Base-by-base conservation (phyloP, 2,329 filamentous ascomycete genomes). In the Boeremia lycopersici region DNA sequence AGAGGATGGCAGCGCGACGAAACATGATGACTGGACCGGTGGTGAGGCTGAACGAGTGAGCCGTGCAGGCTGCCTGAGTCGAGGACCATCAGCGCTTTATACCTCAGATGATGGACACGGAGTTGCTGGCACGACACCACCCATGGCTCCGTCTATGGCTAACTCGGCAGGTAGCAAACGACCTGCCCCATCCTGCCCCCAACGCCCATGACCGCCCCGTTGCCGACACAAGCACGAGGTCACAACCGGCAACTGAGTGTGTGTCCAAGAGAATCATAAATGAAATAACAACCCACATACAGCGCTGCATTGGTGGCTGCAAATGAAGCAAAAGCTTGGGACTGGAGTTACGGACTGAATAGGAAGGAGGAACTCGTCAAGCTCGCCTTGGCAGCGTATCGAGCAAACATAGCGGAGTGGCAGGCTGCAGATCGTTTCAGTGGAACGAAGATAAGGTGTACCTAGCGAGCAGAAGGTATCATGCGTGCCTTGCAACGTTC, bases 281-380 rank as follows among this genome's bases (percentile, higher is more conserved):
- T 65, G 60, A 65, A 57, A 38, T 42, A 45, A 28, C 55, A 62
- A 43, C 56, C 55, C 59, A 55, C 26, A 38, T 36, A 5, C 41
- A 39, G 52, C 46, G 57, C 54, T 42, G 62, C 58, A 72, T 70
- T 73, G 68, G 70, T 48, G 49, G 55, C 56, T 36, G 46, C 65
- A 69, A 60, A 73, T 72, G 68, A 67, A 65, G 38, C 36, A 61
- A 63, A 69, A 70, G 66, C 68, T 70, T 52, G 54, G 42, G 40
- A 48, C 54, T 64, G 60, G 56, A 57, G 50, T 52, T 48, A 45
- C 45, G 17, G 53, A 62, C 68, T 38, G 45, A 68, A 64, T 57
- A 63, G 71, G 71, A 68, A 73, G 71, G 70, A 68, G 70, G 65
- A 59, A 58, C 56, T 68, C 19, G 62, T 60, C 48, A 63, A 61